A percentile compares a stretch with the other conserved stretches of the same genome.
Evolutionary conservation across 192 early-diverging fungal species (phyloP).

Genomic region (Umbelopsis sp.): DNA sequence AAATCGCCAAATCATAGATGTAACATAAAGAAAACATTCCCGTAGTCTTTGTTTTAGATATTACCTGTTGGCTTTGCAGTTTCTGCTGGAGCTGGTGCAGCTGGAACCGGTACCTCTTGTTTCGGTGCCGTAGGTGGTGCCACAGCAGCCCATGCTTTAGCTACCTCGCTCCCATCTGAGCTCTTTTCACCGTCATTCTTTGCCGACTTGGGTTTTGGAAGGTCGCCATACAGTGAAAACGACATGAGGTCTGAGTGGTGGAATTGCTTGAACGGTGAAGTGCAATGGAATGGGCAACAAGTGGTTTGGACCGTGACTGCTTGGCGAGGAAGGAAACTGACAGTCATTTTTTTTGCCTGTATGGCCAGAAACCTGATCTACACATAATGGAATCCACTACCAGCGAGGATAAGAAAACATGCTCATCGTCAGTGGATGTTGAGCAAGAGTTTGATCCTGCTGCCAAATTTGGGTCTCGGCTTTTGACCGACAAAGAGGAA

Average conservation of each 20-base stretch:
- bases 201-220: conserved; percentile 25
- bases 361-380: neutral
- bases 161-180: neutral
- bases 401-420: conserved; percentile 31
- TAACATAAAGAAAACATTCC: neutral
- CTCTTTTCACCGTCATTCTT: conserved; percentile 7
- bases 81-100: neutral
- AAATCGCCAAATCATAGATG: neutral
- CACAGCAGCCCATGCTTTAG: conserved; percentile 22
- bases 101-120: neutral
- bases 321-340: neutral
- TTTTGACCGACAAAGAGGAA: conserved; percentile 69
- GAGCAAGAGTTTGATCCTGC: conserved; percentile 13
- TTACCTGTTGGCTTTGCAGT: conserved; percentile 25
- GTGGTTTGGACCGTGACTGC: too few relatives aligned
- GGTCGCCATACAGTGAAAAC: conserved; percentile 29
- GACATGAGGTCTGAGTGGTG: conserved; percentile 17
- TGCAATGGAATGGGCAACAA: too few relatives aligned
- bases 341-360: neutral
- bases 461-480: conserved; percentile 72
- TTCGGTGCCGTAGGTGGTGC: conserved; percentile 7
- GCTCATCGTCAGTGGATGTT: conserved; percentile 36
- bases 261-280: too few relatives aligned
- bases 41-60: neutral
- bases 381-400: too few relatives aligned